Conservation (phyloP, 2,329 filamentous ascomycete species). For the Trichoderma pleuroti region DNA sequence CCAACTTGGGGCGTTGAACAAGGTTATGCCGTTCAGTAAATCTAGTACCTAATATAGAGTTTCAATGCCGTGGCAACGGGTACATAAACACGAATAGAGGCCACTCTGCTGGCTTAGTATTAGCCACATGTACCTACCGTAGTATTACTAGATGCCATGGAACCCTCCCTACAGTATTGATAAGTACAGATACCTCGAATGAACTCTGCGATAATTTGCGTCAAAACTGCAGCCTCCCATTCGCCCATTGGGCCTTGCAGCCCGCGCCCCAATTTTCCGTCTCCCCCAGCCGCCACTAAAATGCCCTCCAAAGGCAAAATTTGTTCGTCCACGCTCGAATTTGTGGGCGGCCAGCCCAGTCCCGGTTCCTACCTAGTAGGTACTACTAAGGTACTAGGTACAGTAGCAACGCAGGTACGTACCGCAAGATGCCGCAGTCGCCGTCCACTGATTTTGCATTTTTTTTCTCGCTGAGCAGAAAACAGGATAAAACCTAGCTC, state of each 20-base stretch:
- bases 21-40: no score
- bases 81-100: not conserved
- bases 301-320: not conserved
- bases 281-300: not conserved
- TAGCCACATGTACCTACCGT: not conserved
- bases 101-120: no score
- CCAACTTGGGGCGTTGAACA: no score
- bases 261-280: not conserved
- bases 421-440: not conserved
- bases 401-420: conserved; percentile 9
- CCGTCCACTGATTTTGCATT: not conserved
- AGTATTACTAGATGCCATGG: not conserved
- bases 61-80: not conserved
- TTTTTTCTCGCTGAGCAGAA: not conserved
- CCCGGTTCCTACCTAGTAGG: conserved; percentile 12
- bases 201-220: not conserved
- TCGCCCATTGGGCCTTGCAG: not conserved
- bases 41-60: no score
- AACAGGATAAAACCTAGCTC: conserved; percentile 16
- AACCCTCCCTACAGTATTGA: no score
- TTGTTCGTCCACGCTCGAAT: not conserved
- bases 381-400: no score
- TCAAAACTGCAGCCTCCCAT: not conserved
- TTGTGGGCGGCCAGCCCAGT: conserved; percentile 14
- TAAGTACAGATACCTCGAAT: no score